A percentile compares a stretch with the other conserved stretches of the same genome.
phyloP scores from a whole-genome alignment of 169 alveolate genomes.

The Theileria luwenshuni region DNA sequence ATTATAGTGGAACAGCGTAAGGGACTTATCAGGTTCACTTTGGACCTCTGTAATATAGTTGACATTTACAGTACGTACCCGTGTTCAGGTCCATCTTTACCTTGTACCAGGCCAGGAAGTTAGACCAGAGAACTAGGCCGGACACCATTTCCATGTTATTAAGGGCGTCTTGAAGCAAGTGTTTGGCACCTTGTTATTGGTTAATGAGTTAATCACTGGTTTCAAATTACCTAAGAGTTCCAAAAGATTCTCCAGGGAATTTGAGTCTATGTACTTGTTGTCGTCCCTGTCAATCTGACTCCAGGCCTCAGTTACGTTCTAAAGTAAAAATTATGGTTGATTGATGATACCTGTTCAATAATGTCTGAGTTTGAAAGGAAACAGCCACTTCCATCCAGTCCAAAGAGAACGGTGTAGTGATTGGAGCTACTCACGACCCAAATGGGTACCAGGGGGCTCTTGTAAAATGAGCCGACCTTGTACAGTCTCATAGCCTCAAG shows the following conservation, averaged over 20 bases:
- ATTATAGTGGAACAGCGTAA: constrained; percentile 55
- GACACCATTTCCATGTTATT: constrained; percentile 15
- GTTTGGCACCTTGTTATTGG: neutral
- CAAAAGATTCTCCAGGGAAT: constrained; percentile 57
- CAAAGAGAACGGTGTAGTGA: constrained; percentile 78
- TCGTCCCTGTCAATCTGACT: constrained; percentile 68
- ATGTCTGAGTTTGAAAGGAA: constrained; percentile 5
- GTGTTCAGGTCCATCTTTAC: neutral
- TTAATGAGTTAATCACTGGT: neutral
- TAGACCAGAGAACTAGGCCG: constrained; percentile 21
- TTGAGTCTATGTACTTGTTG: constrained; percentile 66
- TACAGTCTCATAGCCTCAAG: constrained; percentile 80
- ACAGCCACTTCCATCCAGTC: constrained; percentile 11
- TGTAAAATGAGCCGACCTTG: constrained; percentile 80
- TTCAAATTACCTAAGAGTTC: constrained; percentile 43
- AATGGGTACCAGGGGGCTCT: constrained; percentile 77
- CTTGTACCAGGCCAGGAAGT: constrained; percentile 46
- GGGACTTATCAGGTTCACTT: neutral
- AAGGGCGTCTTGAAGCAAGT: constrained; percentile 3
- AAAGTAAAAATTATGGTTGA: constrained; percentile 35
- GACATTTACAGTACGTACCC: neutral
- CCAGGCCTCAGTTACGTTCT: constrained; percentile 58
- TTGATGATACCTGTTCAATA: constrained; percentile 43
- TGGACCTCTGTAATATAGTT: constrained; percentile 9
- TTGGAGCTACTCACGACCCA: constrained; percentile 79